Base-by-base conservation (phyloP, 2,329 filamentous ascomycete genomes). In the Plenodomus biglobosus region DNA sequence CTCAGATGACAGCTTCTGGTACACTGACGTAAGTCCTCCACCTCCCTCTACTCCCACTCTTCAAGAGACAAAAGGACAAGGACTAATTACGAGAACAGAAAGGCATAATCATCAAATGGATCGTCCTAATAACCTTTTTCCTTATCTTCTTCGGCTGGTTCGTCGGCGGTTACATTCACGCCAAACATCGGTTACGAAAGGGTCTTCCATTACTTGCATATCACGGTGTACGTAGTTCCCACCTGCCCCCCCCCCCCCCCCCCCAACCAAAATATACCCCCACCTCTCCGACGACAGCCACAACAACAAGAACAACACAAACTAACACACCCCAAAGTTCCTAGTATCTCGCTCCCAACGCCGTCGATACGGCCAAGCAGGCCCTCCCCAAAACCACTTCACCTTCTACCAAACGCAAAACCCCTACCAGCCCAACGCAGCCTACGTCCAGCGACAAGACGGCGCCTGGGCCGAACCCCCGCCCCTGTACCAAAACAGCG, bases 101-200 rank as follows among this genome's bases (percentile, higher is more conserved):
- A 30, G 85, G 83, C 47, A 72, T 80, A 46, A 85, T 85, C 48
- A 76, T 90, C 61, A 88, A 89, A 71, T 92, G 87, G 82, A 78
- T 80, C 39, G 73, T 92, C 50, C 83, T 92, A 64, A 80, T 81
- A 51, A 73, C 76, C 53, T 67, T 92, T 56, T 75, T 88, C 59
- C 49, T 79, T 46, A 46, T 84, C 50, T 72, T 89, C 62, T 68
- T 83, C 43, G 61, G 78, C 36, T 90, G 85, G 77, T 76, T 91
- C 61, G 57, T 88, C 44, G 77, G 82, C 50, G 87, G 87, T 52
- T 87, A 87, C 69, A 72, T 82, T 39, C 89, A 92, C 71, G 89
- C 88, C 38, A 82, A 82, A 67, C 73, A 74, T 38, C 79, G 89
- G 39, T 76, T 92, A 55, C 78, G 75, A 52, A 85, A 84, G 68